Percentiles rank a stretch among this genome's conserved stretches.
Evolutionary conservation across 2,329 filamentous ascomycete genomes (phyloP).

Genomic region (Talaromyces islandicus): DNA sequence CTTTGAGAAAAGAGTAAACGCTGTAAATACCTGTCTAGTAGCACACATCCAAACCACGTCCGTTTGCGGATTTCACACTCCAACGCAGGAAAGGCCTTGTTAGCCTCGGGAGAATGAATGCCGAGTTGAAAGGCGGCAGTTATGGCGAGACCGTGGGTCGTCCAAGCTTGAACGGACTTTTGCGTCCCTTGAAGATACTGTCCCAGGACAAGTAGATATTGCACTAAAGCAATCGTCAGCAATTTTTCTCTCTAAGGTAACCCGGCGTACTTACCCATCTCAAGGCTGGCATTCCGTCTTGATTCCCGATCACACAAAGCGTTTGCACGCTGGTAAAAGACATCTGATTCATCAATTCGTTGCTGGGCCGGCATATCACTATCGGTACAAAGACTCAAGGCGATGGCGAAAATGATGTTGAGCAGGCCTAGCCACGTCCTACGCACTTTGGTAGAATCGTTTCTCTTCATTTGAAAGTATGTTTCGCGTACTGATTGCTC

Average conservation of each 20-base stretch:
- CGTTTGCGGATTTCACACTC: slow-evolving; percentile 45
- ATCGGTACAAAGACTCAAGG: slow-evolving; percentile 30
- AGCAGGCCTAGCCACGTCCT: slow-evolving; percentile 48
- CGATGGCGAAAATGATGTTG: slow-evolving; percentile 48
- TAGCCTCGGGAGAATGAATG: slow-evolving; percentile 41
- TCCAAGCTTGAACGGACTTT: slow-evolving; percentile 50
- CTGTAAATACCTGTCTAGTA: slow-evolving; percentile 37
- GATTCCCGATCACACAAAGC: slow-evolving; percentile 40
- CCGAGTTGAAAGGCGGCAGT: slow-evolving; percentile 48
- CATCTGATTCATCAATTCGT: slow-evolving; percentile 36
- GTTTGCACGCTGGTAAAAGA: slow-evolving; percentile 42
- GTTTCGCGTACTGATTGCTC: slow-evolving; percentile 28
- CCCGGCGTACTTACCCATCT: slow-evolving; percentile 29
- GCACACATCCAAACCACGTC: slow-evolving; percentile 46
- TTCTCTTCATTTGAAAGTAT: slow-evolving; percentile 26
- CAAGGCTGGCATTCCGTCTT: slow-evolving; percentile 38
- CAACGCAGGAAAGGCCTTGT: slow-evolving; percentile 29
- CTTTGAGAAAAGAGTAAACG: not conserved
- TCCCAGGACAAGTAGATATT: slow-evolving; percentile 44
- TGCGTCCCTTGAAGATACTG: slow-evolving; percentile 52
- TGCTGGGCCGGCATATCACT: slow-evolving; percentile 26
- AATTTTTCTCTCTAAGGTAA: not conserved
- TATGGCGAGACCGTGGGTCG: slow-evolving; percentile 48
- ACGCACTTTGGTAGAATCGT: slow-evolving; percentile 30
- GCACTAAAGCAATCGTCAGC: slow-evolving; percentile 29